These are phyloP conservation scores for Strigomonas galati DNA, from an alignment of 208 protist genomes.

Conservation along the genomic window DNA sequence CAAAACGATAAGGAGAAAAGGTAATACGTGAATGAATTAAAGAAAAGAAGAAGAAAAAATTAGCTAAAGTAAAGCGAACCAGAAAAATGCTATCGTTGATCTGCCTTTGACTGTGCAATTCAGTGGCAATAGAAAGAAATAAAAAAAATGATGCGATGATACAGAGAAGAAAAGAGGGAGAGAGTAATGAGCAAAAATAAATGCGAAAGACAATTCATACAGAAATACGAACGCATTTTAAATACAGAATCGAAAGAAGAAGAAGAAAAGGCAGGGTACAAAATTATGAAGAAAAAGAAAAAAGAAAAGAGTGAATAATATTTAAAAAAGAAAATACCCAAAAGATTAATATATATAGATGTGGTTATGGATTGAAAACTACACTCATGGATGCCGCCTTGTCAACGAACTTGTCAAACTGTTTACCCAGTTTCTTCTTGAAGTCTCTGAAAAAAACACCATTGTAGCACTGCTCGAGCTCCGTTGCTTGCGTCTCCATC, in stretches of 20 bases:
- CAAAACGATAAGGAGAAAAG: not conserved
- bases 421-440: constrained; percentile 40
- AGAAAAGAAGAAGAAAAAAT: constrained; percentile 1
- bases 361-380: constrained; percentile 53
- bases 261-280: constrained; percentile 8
- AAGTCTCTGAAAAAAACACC: constrained; percentile 61
- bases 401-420: constrained; percentile 38
- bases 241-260: constrained; percentile 11
- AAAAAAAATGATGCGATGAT: constrained; percentile 4
- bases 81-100: too few species aligned
- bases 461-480: constrained; percentile 62
- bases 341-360: not conserved
- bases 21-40: not conserved
- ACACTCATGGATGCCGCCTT: constrained; percentile 61
- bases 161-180: constrained; percentile 2
- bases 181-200: not conserved
- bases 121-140: not conserved
- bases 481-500: constrained; percentile 56
- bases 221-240: constrained; percentile 1
- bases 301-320: constrained; percentile 2
- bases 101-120: too few species aligned
- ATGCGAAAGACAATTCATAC: constrained; percentile 5
- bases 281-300: constrained; percentile 19
- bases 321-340: not conserved
- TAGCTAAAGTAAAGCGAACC: not conserved